Conservation (phyloP, 176 grass and related monocot genomes). For the Musa troglodytarum region DNA sequence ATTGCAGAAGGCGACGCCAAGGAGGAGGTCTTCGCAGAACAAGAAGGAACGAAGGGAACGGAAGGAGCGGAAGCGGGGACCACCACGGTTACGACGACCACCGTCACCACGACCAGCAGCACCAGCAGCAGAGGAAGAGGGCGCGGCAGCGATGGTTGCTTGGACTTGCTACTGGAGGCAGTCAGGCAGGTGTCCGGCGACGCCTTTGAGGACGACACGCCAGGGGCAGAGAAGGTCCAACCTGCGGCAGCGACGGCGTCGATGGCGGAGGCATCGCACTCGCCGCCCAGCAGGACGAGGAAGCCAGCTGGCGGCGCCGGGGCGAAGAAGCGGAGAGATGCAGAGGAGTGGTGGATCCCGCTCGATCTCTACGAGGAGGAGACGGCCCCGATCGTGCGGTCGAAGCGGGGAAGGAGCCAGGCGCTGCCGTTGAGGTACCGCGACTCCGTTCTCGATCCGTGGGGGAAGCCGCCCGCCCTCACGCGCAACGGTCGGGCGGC, state of each 20-base stretch:
- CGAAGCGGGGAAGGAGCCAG: constrained; percentile 25
- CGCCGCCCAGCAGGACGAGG: not conserved
- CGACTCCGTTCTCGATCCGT: constrained; percentile 25
- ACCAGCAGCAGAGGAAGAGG: not conserved
- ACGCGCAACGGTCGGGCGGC: not conserved
- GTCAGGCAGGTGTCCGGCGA: constrained; percentile 16
- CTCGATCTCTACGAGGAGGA: constrained; percentile 25
- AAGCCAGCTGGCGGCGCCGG: not conserved
- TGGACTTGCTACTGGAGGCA: constrained; percentile 21
- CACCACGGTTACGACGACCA: not conserved
- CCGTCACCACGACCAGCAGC: not conserved
- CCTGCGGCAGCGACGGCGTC: not conserved
- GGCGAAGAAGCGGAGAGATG: constrained; percentile 11
- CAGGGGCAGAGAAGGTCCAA: not conserved
- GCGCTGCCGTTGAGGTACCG: constrained; percentile 18
- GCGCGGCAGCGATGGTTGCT: not conserved
- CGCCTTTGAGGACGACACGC: constrained; percentile 7
- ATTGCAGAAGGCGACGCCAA: not conserved
- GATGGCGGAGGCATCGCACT: not conserved
- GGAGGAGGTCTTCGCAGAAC: not conserved
- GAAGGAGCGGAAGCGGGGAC: not conserved
- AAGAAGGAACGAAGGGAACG: not conserved
- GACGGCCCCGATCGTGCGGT: constrained; percentile 24
- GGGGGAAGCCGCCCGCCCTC: constrained; percentile 13
- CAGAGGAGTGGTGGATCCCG: not conserved